These are phyloP conservation scores for Blechomonas ayalai DNA, from an alignment of 208 protist genomes.

Conservation along the genomic window DNA sequence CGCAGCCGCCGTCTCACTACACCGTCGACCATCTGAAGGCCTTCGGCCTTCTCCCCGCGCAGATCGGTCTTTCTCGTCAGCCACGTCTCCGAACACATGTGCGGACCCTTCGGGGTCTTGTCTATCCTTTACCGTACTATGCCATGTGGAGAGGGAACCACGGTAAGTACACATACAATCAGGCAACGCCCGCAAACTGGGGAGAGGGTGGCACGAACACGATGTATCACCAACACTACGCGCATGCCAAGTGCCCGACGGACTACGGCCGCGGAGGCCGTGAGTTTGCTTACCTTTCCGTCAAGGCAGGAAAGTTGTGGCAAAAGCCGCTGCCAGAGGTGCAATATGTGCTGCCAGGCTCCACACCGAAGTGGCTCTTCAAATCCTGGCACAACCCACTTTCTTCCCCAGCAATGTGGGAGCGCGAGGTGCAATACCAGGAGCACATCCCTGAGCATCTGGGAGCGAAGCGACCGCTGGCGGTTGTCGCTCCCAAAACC, in stretches of 20 bases:
- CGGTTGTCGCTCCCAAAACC: conserved; percentile 73
- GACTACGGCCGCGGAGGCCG: conserved; percentile 86
- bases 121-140: conserved; percentile 86
- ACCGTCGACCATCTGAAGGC: conserved; percentile 49
- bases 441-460: conserved; percentile 86
- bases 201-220: conserved; percentile 68
- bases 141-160: conserved; percentile 90
- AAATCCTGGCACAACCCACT: conserved; percentile 89
- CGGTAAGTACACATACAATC: conserved; percentile 81
- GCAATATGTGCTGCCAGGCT: conserved; percentile 65
- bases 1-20: conserved; percentile 56
- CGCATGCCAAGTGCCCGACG: conserved; percentile 84
- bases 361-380: conserved; percentile 84
- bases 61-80: conserved; percentile 71
- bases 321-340: conserved; percentile 75
- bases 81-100: conserved; percentile 76
- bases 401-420: conserved; percentile 70
- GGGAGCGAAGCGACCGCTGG: conserved; percentile 74
- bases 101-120: conserved; percentile 40
- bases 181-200: conserved; percentile 64
- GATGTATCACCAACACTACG: conserved; percentile 88
- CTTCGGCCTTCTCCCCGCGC: conserved; percentile 47
- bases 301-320: conserved; percentile 60
- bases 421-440: conserved; percentile 85
- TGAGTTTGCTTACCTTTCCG: conserved; percentile 75